Percentiles rank a stretch among this genome's conserved stretches.
phyloP scores from a whole-genome alignment of 176 grass and related monocot genomes.

The Oryza longistaminata region DNA sequence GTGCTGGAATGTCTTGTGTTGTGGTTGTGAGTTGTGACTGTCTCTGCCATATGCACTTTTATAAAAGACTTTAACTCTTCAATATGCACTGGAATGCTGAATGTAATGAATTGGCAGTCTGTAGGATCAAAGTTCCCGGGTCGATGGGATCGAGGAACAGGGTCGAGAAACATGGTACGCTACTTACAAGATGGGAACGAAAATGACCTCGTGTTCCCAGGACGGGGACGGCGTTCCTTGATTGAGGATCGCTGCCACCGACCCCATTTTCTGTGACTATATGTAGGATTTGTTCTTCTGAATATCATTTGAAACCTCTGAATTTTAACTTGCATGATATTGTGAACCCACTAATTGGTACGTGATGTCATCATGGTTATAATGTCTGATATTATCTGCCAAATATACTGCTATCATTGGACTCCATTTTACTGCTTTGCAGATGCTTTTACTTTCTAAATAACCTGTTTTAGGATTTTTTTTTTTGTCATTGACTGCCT shows the following conservation, averaged over 20 bases:
- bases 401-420: slow-evolving; percentile 18
- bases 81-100: slow-evolving; percentile 2
- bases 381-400: slow-evolving; percentile 6
- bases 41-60: not conserved
- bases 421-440: not conserved
- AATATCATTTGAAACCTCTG: slow-evolving; percentile 17
- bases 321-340: slow-evolving; percentile 12
- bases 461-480: not conserved
- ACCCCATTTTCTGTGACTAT: too few species aligned
- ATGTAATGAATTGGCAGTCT: slow-evolving; percentile 8
- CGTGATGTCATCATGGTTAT: slow-evolving; percentile 9
- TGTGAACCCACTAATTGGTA: not conserved
- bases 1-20: not conserved
- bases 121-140: not conserved
- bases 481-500: not conserved
- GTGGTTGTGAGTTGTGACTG: not conserved
- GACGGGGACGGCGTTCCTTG: too few species aligned
- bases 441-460: slow-evolving; percentile 13
- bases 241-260: too few species aligned
- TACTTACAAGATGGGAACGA: too few species aligned
- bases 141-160: too few species aligned
- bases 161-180: too few species aligned
- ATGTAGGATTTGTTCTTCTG: not conserved
- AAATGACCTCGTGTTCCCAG: too few species aligned
- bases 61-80: not conserved